Base-by-base conservation (phyloP, 2,329 filamentous ascomycete genomes). In the Monosporascus sp. region DNA sequence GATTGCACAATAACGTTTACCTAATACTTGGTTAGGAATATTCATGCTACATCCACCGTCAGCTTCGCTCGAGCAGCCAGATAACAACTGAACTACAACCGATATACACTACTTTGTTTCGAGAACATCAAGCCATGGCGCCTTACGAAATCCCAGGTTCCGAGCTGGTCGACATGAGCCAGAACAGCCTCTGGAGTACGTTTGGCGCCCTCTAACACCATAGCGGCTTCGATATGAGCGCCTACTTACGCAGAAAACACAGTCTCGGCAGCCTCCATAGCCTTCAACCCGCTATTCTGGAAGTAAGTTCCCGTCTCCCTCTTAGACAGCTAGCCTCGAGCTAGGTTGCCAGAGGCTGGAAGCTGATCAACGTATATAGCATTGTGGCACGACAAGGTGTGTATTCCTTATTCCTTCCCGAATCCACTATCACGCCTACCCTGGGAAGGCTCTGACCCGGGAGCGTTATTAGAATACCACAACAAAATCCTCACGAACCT, bases 251-350 rank as follows among this genome's bases (percentile, higher is more conserved):
- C 27, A 11, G 58, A 48, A 51, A 48, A 52, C 44, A 46, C 51
- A 96, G 92, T 94, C 62, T 89, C 91, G 62, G 89, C 86, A 48
- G 80, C 78, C 52, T 82, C 89, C 51, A 96, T 99, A 73, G 81
- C 87, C 48, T 97, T 99, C 75, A 99, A 99, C 74, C 94, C 94
- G 22, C 87, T 94, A n/a, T 97, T 97, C 74, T 99, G 94, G 94
- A 99, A 99, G 92, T 96, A 80, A 78, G 89, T 81, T 51, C 9
- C 37, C 56, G 45, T 49, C 55, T 2, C 16, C 14, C 40, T 22
- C 40, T 22, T 19, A 37, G 27, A 37, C 27, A 31, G 27, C 27
- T 31, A 11, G 27, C 9, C 27, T 31, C 3, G 9, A 5, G 8
- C 9, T 5, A 31, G 27, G 27, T 11, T 11, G 8, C 11, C 27